These are phyloP conservation scores for Candida xyloterini DNA, from an alignment of 805 yeast genomes.

Conservation along the genomic window DNA sequence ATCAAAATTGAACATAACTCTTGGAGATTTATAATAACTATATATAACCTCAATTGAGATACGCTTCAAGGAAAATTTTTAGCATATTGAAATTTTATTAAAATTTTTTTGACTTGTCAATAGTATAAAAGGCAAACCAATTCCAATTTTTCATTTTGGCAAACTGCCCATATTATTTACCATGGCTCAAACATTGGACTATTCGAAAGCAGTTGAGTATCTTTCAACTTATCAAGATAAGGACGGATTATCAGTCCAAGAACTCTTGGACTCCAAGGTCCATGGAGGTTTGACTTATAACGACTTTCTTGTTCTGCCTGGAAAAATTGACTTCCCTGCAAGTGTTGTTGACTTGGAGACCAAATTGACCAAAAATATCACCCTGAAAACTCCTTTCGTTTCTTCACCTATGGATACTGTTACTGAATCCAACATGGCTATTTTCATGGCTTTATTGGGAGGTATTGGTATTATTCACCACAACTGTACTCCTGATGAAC, in stretches of 20 bases:
- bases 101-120: conserved; percentile 8
- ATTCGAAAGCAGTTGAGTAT: conserved; percentile 62
- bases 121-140: conserved; percentile 6
- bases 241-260: conserved; percentile 83
- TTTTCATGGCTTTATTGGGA: conserved; percentile 96
- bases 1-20: not conserved
- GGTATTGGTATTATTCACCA: conserved; percentile 99
- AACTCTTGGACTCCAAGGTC: conserved; percentile 82
- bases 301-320: conserved; percentile 93
- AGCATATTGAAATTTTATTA: not conserved
- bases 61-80: conserved; percentile 5
- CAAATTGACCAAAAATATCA: conserved; percentile 85
- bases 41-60: not conserved
- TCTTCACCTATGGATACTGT: conserved; percentile 99
- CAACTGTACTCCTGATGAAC: conserved; percentile 94
- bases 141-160: conserved; percentile 23
- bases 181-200: conserved; percentile 30
- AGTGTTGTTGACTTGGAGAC: conserved; percentile 75
- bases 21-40: not conserved
- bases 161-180: conserved; percentile 19
- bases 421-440: conserved; percentile 96
- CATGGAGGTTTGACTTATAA: conserved; percentile 98
- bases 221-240: conserved; percentile 61
- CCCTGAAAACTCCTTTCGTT: conserved; percentile 90
- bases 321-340: conserved; percentile 87